Evolutionary conservation across 352 stramenopile species (phyloP), one percentile per base, ranked within the genome.

Genomic region (Globisporangium canariense): DNA sequence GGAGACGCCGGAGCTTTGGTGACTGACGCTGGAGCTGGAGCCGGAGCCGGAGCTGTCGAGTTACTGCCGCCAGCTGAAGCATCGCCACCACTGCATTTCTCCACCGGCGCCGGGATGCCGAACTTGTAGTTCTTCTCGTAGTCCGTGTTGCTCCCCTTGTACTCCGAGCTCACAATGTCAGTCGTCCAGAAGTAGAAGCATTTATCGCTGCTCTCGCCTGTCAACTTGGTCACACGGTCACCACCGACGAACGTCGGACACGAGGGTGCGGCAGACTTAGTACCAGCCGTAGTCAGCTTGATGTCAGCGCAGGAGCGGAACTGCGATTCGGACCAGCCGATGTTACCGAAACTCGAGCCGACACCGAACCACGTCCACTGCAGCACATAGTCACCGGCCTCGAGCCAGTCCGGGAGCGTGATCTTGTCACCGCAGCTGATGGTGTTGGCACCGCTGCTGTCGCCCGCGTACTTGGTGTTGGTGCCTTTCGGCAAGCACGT

Each of bases 121-220:
- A 79, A 88, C 41, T 77, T 62, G 60, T 88, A 88, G 55, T 75
- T 64, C 30, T 76, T 68, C 49, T 77, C 71, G 50, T 76, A 79
- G 8, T 68, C 52, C 10, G 54, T 63, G 71, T 86, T 75, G 61
- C 67, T 75, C 7, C 74, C 74, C 56, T 88, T 82, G 67, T 79
- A 71, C 45, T 70, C 54, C 45, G 71, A 64, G 20, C 68, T 75
- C 28, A 71, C 73, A 10, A 88, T 69, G 45, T 76, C 78, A 25
- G 76, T 84, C 7, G 77, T 77, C 64, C 79, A 73, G 57, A 81
- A 88, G 71, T 86, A 88, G 56, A 79, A 88, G 51, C 79, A 88
- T 69, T 83, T 28, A 30, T 79, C 58, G 38, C 46, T 65, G 25
- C 60, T 54, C 54, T 79, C 65, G 55, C 73, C 62, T 14, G 81